Conservation (phyloP, 371 early-diverging fungal genomes). For the Smittium culicis region DNA sequence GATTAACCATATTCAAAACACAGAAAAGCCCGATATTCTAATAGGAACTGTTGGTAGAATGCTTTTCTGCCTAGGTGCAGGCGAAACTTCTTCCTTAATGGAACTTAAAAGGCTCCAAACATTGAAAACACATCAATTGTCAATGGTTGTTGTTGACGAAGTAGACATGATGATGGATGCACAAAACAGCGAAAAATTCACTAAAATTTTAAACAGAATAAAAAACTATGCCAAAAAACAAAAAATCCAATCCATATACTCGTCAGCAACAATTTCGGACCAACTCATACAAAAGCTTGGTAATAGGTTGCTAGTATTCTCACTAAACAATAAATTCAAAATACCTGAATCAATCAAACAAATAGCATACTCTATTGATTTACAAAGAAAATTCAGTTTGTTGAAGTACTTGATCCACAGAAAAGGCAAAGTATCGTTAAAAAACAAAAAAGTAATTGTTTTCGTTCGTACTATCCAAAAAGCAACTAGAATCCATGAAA, state of each 20-base stretch:
- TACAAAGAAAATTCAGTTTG: slow-evolving; percentile 11
- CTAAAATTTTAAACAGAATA: neutral
- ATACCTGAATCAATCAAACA: slow-evolving; percentile 10
- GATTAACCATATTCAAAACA: neutral
- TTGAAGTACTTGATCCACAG: slow-evolving; percentile 10
- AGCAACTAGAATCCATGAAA: neutral
- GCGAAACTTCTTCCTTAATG: neutral
- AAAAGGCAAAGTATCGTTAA: slow-evolving; percentile 13
- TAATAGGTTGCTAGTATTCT: slow-evolving; percentile 4
- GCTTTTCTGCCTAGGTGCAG: neutral
- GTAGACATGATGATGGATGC: slow-evolving; percentile 12
- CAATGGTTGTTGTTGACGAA: slow-evolving; percentile 12
- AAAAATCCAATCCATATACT: slow-evolving; percentile 7
- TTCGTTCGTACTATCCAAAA: slow-evolving; percentile 14
- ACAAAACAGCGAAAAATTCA: slow-evolving; percentile 5
- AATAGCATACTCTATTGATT: slow-evolving; percentile 8
- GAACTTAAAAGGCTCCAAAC: neutral
- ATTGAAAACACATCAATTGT: neutral
- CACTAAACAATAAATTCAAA: slow-evolving; percentile 8
- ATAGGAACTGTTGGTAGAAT: slow-evolving; percentile 13
- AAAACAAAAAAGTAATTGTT: slow-evolving; percentile 12
- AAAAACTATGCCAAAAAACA: neutral
- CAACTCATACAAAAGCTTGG: slow-evolving; percentile 5
- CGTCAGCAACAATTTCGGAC: slow-evolving; percentile 10
- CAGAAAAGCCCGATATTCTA: slow-evolving; percentile 12